These are phyloP conservation scores for Gonapodya prolifera DNA, from an alignment of 192 early-diverging fungal genomes.

Conservation along the genomic window DNA sequence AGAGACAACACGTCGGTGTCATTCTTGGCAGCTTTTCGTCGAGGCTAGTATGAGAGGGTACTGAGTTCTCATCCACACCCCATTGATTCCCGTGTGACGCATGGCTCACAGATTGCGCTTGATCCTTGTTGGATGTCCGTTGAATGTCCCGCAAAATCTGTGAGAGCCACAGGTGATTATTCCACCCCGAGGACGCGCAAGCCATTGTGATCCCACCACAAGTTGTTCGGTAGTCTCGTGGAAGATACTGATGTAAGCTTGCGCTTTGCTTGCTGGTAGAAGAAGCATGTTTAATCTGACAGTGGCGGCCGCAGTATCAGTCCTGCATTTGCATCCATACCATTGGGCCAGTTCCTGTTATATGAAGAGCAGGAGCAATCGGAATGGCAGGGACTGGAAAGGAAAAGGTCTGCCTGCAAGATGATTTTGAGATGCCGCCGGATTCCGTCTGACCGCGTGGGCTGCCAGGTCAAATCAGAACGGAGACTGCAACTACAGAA, in stretches of 20 bases:
- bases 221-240: slow-evolving; percentile 47
- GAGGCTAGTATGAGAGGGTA: slow-evolving; percentile 10
- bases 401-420: no score
- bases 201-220: slow-evolving; percentile 32
- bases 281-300: no score
- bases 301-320: no score
- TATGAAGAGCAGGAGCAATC: no score
- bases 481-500: background rate
- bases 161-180: slow-evolving; percentile 15
- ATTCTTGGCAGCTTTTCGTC: slow-evolving; percentile 34
- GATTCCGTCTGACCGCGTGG: no score
- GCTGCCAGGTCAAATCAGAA: no score
- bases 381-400: no score
- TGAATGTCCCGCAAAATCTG: background rate
- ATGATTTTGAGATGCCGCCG: no score
- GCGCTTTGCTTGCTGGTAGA: slow-evolving; percentile 21
- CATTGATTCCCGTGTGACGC: background rate
- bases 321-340: no score
- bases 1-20: background rate
- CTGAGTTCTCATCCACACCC: background rate
- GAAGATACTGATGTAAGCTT: slow-evolving; percentile 35
- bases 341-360: no score
- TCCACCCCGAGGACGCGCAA: slow-evolving; percentile 16
- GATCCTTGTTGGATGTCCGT: background rate
- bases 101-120: background rate